These are phyloP conservation scores for Acanthamoeba royreba DNA, from an alignment of 208 protist genomes.

Conservation along the genomic window DNA sequence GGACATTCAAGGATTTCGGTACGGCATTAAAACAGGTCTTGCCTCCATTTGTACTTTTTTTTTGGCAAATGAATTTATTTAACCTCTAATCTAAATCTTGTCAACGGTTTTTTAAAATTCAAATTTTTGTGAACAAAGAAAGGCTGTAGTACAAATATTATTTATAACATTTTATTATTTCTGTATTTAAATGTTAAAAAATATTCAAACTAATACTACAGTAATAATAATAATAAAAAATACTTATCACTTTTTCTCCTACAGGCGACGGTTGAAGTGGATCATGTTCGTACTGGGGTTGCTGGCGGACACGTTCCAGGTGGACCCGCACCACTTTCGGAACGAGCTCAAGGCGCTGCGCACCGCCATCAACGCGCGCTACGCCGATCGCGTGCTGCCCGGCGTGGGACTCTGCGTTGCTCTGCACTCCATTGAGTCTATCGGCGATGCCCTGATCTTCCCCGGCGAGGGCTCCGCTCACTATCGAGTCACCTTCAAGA, in stretches of 20 bases:
- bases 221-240: not conserved
- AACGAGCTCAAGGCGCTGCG: not conserved
- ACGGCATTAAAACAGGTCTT: no score
- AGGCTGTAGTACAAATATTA: no score
- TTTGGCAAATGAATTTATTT: no score
- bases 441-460: slow-evolving; percentile 29
- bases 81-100: no score
- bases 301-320: slow-evolving; percentile 12
- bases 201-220: not conserved
- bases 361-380: not conserved
- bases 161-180: no score
- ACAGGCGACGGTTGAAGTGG: no score
- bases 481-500: not conserved
- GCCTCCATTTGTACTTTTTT: no score
- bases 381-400: not conserved
- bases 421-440: not conserved
- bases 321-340: not conserved
- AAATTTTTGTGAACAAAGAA: no score
- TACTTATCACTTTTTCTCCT: no score
- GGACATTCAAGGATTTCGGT: no score
- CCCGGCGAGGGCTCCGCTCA: slow-evolving; percentile 15
- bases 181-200: not conserved
- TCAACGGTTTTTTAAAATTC: no score
- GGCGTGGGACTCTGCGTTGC: slow-evolving; percentile 11
- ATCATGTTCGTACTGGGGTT: not conserved